Evolutionary conservation across 83 land plant species (phyloP), one percentile per base, ranked within the genome.

Genomic region (Isoetes engelmannii): DNA sequence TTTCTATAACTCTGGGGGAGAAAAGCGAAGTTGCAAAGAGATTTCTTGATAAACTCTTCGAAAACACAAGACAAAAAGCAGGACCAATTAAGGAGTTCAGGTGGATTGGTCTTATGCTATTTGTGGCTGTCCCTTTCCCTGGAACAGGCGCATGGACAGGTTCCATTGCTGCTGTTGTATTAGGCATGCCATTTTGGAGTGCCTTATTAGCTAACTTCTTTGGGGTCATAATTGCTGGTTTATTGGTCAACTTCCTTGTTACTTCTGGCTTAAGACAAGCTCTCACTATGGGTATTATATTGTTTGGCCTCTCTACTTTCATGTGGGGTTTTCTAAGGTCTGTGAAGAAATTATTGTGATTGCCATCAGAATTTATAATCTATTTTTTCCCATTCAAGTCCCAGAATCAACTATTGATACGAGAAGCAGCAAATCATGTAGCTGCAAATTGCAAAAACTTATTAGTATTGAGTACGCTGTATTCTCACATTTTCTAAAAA

Each of bases 121-220:
- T 95, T 79, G 99, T 95, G 51, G 97, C 99, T 12, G 97, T 95
- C 75, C 99, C 99, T 37, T 95, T 95, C 44, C 99, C 99, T 45
- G 99, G 99, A 48, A 95, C 99, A 45, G 99, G 99, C 48, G 99
- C 99, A 13, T 95, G 99, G 99, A 83, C 99, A 41, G 99, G 99
- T 10, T 96, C 97, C 68, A 76, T 95, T 60, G 83, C 86, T 46
- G 88, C 93, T 15, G 85, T 94, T 9, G 79, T 95, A 50, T 79
- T 95, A 21, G 99, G 94, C 47, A 90, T 95, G 93, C 82, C 90
- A 21, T 90, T 95, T 58, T 95, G 93, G 99, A 68, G 84, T 12
- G 89, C 86, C 45, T 37, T 91, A 4, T 78, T 87, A n/a, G 97
- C 99, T 4, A 95, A 95, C 77, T 86, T 95, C 62, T 57, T 76